Evolutionary conservation across 176 grass and related monocot species (phyloP), one percentile per base, ranked within the genome.

Genomic region (Puya raimondii): DNA sequence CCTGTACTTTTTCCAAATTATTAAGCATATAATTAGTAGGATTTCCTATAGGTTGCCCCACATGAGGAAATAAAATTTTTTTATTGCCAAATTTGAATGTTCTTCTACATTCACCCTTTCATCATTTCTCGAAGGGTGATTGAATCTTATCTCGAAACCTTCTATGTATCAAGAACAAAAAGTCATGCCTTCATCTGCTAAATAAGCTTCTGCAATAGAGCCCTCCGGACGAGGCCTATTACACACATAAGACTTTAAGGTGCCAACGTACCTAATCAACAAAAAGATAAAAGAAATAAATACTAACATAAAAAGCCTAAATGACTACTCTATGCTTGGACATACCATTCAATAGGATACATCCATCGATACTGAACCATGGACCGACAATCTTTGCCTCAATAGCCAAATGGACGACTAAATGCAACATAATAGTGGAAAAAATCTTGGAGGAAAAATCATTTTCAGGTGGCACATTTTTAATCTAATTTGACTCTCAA

Each of bases 221-320:
- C 78, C 70, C 63, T 80, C 70, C 4, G 57, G 18, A 53, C 23
- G 23, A 22, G 78, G 59, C 48, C 51, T 74, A 11, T 81, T 81
- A 23, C 23, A 1, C 23, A 1, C 23, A 23, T 23, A 23, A 1
- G 23, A 23, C 23, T 23, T 23, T 23, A 74, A 20, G 7, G 10
- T 63, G 50, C 47, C 27, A 18, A 74, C 21, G 26, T 58, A 81
- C 21, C 51, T 81, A 42, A 23, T 23, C 0, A 23, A 23, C 0
- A 23, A 23, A 23, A 23, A 23, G 1, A 23, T 1, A 1, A 23
- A 1, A 23, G 0, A 23, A 23, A 23, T 23, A 23, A 23, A 23
- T 23, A 23, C 23, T 23, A 23, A 23, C 23, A 23, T 23, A 23
- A 23, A 23, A 23, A 23, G 1, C 1, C 1, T 23, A 23, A 23